Percentiles rank a stretch among this genome's conserved stretches.
phyloP scores from a whole-genome alignment of 2,329 filamentous ascomycete genomes.

The Diaporthe velutina region DNA sequence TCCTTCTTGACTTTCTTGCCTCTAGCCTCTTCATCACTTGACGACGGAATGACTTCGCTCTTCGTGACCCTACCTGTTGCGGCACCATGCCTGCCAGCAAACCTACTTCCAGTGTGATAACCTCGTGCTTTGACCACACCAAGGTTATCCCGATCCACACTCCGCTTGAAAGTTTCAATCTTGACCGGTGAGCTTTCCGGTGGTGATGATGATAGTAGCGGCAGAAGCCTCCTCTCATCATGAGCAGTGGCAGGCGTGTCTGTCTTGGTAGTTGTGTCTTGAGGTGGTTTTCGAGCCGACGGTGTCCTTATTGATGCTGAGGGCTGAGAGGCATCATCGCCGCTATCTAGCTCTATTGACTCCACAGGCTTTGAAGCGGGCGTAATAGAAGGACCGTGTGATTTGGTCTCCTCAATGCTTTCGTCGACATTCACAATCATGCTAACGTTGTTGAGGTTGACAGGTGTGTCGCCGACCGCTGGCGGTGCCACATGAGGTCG shows the following conservation, averaged over 20 bases:
- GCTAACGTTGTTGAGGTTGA: slow-evolving; percentile 28
- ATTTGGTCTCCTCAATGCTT: slow-evolving; percentile 23
- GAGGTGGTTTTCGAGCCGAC: background rate
- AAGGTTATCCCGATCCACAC: background rate
- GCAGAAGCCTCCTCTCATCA: slow-evolving; percentile 6
- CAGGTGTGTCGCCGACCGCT: background rate
- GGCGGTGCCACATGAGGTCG: background rate
- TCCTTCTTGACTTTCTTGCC: background rate
- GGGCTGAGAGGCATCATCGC: background rate
- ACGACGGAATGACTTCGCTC: slow-evolving; percentile 14
- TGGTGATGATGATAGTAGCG: slow-evolving; percentile 30
- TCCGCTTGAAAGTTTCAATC: background rate
- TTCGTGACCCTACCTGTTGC: background rate
- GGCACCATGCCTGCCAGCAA: background rate
- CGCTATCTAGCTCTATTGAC: slow-evolving; percentile 2
- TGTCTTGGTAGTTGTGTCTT: background rate
- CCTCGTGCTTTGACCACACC: background rate
- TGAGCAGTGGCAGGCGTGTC: background rate
- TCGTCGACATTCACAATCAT: slow-evolving; percentile 36
- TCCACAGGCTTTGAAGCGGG: background rate
- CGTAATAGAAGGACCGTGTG: background rate
- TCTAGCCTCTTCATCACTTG: background rate
- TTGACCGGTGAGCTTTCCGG: background rate
- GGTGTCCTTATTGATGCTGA: background rate
- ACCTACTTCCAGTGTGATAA: too few relatives aligned